Evolutionary conservation across 1,139 yeast species (phyloP).

Genomic region (Arxiozyma telluris): DNA sequence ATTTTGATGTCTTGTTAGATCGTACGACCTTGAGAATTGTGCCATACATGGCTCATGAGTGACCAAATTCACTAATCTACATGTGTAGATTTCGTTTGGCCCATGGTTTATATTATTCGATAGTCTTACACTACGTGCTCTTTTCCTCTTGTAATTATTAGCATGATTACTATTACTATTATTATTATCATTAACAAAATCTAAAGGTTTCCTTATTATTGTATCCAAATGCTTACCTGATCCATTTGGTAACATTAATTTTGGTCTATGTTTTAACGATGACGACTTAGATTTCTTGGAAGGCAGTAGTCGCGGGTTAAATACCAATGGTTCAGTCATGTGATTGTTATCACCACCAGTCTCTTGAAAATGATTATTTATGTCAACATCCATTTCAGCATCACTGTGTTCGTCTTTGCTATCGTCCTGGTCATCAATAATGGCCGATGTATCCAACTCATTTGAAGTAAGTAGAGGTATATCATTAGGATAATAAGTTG

Average conservation of each 20-base stretch:
- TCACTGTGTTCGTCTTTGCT: conserved; percentile 7
- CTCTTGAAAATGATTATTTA: neutral
- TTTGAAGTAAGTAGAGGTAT: neutral
- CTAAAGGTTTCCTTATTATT: conserved; percentile 7
- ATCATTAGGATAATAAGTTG: conserved; percentile 1
- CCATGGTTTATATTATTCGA: conserved; percentile 1
- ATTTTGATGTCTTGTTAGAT: conserved; percentile 88
- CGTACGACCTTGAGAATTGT: conserved; percentile 87
- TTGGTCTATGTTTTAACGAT: conserved; percentile 6
- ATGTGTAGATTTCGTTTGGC: conserved; percentile 42
- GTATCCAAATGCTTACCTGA: neutral
- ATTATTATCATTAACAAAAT: conserved; percentile 3
- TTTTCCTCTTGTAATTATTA: neutral
- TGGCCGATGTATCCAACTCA: conserved; percentile 1
- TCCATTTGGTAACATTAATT: neutral
- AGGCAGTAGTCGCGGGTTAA: conserved; percentile 5
- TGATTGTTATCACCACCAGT: neutral
- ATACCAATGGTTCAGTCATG: conserved; percentile 1
- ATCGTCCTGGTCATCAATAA: conserved; percentile 1
- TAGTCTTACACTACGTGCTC: neutral
- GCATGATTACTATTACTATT: neutral
- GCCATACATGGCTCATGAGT: conserved; percentile 64
- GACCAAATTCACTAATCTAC: conserved; percentile 52
- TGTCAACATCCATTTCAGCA: conserved; percentile 7
- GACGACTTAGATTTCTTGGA: conserved; percentile 7